Conservation (phyloP, 2,329 filamentous ascomycete genomes). For the Emergomyces pasteurianus region DNA sequence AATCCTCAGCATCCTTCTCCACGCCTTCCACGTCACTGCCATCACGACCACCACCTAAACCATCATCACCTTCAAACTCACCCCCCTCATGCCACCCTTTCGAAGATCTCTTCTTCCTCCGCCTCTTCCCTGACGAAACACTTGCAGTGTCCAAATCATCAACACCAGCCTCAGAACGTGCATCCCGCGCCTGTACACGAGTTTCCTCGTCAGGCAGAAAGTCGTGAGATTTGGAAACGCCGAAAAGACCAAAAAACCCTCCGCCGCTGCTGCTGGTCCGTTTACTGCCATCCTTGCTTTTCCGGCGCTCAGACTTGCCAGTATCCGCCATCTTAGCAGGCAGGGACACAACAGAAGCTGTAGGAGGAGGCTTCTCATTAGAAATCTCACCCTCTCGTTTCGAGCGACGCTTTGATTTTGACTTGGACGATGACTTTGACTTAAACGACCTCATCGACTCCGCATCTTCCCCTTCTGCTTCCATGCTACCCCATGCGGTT, state of each 20-base stretch:
- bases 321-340: slow-evolving; percentile 24
- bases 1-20: slow-evolving; percentile 9
- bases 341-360: slow-evolving; percentile 24
- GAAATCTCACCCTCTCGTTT: slow-evolving; percentile 12
- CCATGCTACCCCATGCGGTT: not conserved
- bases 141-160: slow-evolving; percentile 29
- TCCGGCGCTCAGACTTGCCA: slow-evolving; percentile 18
- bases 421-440: slow-evolving; percentile 11
- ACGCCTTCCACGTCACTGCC: not conserved
- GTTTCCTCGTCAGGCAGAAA: not conserved
- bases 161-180: slow-evolving; percentile 25
- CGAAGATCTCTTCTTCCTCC: slow-evolving; percentile 34
- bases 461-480: slow-evolving; percentile 11
- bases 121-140: slow-evolving; percentile 22
- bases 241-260: slow-evolving; percentile 26
- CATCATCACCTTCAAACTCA: slow-evolving; percentile 24
- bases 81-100: slow-evolving; percentile 16
- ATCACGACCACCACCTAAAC: slow-evolving; percentile 10
- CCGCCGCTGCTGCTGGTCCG: slow-evolving; percentile 10
- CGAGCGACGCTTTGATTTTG: slow-evolving; percentile 17
- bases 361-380: slow-evolving; percentile 13
- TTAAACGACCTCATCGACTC: slow-evolving; percentile 15
- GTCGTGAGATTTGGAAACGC: slow-evolving; percentile 17
- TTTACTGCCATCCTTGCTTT: slow-evolving; percentile 16
- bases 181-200: slow-evolving; percentile 17